Conservation (phyloP, 2,329 filamentous ascomycete species). For the Incumbomyces delicatus region DNA sequence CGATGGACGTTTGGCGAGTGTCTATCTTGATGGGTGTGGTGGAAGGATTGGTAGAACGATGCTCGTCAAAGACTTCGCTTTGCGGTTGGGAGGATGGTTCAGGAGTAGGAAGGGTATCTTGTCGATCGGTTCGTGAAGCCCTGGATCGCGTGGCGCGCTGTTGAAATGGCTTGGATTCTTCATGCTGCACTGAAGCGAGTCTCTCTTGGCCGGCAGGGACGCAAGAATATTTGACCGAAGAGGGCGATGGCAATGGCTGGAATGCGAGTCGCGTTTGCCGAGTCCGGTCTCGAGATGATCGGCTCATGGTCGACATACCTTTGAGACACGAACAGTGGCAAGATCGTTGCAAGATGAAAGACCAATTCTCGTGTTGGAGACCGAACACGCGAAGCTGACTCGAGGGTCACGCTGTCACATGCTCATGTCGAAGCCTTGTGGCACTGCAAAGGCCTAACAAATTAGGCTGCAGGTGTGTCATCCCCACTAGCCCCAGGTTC, state of each 20-base stretch:
- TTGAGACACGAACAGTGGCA: too few species aligned
- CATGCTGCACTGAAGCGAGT: slow-evolving; percentile 27
- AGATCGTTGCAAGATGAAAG: too few species aligned
- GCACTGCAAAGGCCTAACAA: too few species aligned
- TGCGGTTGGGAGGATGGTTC: slow-evolving; percentile 16
- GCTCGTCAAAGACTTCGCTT: too few species aligned
- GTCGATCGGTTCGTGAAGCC: neutral
- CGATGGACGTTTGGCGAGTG: too few species aligned
- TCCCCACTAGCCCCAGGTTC: too few species aligned
- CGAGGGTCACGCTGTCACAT: neutral
- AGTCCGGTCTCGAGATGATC: slow-evolving; percentile 11
- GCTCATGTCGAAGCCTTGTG: neutral
- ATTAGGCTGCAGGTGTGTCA: too few species aligned
- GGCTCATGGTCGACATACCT: neutral
- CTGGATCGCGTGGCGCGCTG: neutral
- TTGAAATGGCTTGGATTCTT: slow-evolving; percentile 8
- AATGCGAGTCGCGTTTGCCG: slow-evolving; percentile 36
- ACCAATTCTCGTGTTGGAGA: neutral
- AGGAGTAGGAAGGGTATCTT: slow-evolving; percentile 13
- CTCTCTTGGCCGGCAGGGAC: slow-evolving; percentile 21
- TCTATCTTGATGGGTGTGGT: neutral
- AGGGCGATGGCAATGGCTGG: slow-evolving; percentile 25
- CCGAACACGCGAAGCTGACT: too few species aligned
- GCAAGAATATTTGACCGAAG: slow-evolving; percentile 18
- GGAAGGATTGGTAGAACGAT: neutral